Conservation (phyloP, 495 filamentous ascomycete genomes). For the Penicillium nucicola region DNA sequence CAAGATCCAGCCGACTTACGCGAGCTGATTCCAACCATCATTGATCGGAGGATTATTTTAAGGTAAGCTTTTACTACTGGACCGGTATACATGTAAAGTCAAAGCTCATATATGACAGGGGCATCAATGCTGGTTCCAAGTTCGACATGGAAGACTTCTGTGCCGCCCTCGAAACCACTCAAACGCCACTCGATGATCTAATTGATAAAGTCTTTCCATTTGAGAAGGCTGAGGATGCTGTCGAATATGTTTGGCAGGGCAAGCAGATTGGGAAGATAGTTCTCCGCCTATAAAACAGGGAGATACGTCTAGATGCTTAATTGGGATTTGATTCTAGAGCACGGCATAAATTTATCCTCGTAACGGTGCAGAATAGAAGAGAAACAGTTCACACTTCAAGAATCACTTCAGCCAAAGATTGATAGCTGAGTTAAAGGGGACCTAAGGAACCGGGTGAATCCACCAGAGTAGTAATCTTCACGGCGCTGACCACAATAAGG, state of each 20-base stretch:
- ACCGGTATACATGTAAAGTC: not conserved
- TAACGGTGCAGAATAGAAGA: no score
- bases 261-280: constrained; percentile 38
- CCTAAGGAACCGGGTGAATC: no score
- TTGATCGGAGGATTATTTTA: constrained; percentile 30
- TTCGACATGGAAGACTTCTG: constrained; percentile 35
- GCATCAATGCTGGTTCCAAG: constrained; percentile 38
- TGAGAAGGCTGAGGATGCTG: constrained; percentile 32
- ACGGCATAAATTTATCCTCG: no score
- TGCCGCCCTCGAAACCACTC: constrained; percentile 20
- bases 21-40: constrained; percentile 28
- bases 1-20: constrained; percentile 20
- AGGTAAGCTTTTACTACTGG: constrained; percentile 11
- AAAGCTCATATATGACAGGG: constrained; percentile 13
- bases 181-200: constrained; percentile 26
- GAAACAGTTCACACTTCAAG: no score
- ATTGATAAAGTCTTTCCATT: constrained; percentile 31
- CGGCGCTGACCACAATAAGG: no score
- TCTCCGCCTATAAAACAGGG: constrained; percentile 12
- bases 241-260: constrained; percentile 36
- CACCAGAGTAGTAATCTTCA: no score
- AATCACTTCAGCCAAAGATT: no score
- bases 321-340: no score
- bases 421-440: no score
- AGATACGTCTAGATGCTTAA: not conserved